A percentile compares a stretch with the other conserved stretches of the same genome.
Conservation (phyloP, 768 basidiomycete genomes). For the Russula ochroleuca region DNA sequence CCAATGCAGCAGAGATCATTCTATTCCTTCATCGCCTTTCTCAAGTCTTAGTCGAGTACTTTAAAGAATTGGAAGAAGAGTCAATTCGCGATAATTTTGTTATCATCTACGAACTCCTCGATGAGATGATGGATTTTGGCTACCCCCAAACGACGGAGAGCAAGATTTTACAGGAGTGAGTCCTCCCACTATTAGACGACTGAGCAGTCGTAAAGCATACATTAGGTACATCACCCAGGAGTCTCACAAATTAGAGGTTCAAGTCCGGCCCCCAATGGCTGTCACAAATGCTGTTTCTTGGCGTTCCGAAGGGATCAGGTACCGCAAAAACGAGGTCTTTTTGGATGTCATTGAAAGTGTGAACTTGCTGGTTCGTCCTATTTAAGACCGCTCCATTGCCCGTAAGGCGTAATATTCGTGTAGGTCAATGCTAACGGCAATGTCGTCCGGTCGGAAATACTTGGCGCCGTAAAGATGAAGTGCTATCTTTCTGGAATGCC, state of each 20-base stretch:
- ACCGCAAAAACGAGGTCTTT: constrained; percentile 99
- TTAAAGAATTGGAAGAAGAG: constrained; percentile 99
- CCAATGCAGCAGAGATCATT: constrained; percentile 94
- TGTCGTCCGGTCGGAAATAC: constrained; percentile 94
- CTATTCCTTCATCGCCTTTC: constrained; percentile 92
- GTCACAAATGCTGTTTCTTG: constrained; percentile 99
- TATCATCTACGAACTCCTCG: constrained; percentile 97
- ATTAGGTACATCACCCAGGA: constrained; percentile 97
- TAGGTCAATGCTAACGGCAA: constrained; percentile 97
- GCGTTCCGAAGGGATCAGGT: constrained; percentile 95
- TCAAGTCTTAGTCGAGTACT: constrained; percentile 94
- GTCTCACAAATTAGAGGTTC: constrained; percentile 90
- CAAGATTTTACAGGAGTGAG: constrained; percentile 94
- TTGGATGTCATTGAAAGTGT: constrained; percentile 97
- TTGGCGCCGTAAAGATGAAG: constrained; percentile 99
- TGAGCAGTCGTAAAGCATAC: neutral
- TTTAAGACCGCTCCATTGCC: neutral
- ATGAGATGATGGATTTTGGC: constrained; percentile 99
- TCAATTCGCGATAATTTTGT: constrained; percentile 99
- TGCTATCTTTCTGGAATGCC: constrained; percentile 99
- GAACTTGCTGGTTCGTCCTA: constrained; percentile 72
- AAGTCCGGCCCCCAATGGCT: constrained; percentile 85
- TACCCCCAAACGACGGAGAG: constrained; percentile 98
- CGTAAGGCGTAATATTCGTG: neutral
- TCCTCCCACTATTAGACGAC: neutral